phyloP scores from a whole-genome alignment of 2,329 filamentous ascomycete genomes.

The Diaporthe capsici region DNA sequence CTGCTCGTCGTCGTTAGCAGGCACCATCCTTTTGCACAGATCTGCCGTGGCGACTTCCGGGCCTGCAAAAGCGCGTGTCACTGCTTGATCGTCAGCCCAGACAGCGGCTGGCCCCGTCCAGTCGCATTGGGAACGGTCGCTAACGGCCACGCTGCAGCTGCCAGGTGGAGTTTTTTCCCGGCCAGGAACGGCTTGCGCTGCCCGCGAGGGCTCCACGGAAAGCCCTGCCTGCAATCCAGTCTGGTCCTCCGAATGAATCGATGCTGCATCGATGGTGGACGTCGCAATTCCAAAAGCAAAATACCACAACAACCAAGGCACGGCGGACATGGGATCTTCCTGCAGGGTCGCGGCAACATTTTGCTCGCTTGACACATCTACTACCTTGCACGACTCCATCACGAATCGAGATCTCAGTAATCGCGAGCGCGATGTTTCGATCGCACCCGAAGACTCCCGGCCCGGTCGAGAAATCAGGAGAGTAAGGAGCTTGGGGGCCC shows the following conservation, averaged over 20 bases:
- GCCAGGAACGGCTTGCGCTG: neutral
- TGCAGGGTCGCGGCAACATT: neutral
- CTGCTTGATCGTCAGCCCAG: conserved; percentile 39
- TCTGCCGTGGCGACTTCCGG: conserved; percentile 38
- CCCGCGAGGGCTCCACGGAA: conserved; percentile 1
- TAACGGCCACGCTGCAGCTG: conserved; percentile 16
- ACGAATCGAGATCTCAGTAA: conserved; percentile 18
- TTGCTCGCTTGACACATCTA: conserved; percentile 24
- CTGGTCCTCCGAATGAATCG: neutral
- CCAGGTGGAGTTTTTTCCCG: conserved; percentile 23
- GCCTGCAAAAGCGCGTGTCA: conserved; percentile 29
- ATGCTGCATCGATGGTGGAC: conserved; percentile 10
- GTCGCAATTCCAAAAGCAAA: conserved; percentile 8
- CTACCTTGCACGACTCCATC: conserved; percentile 19
- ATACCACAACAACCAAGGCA: conserved; percentile 9
- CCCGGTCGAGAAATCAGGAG: conserved; percentile 32
- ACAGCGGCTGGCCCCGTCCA: conserved; percentile 39
- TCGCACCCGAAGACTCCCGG: conserved; percentile 30
- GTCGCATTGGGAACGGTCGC: conserved; percentile 14
- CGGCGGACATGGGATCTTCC: neutral
- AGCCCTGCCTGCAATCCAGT: neutral
- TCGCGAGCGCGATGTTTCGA: conserved; percentile 21
- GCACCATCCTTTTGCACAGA: neutral
- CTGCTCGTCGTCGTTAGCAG: conserved; percentile 5
- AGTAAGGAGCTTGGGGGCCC: neutral